Evolutionary conservation across 2,329 filamentous ascomycete genomes (phyloP).

Genomic region (Coleophoma cylindrospora): DNA sequence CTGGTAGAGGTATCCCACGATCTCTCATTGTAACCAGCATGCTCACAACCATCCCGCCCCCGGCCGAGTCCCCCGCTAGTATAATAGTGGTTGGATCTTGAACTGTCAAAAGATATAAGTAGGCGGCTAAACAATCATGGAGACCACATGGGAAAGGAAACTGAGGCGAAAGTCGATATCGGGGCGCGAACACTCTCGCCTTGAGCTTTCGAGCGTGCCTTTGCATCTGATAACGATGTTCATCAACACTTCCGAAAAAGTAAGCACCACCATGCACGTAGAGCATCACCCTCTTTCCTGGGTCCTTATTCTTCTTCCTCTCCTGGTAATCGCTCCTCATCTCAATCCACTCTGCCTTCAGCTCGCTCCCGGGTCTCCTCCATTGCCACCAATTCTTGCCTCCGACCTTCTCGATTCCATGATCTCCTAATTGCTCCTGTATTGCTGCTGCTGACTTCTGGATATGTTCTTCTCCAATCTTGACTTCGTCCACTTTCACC

Average conservation of each 20-base stretch:
- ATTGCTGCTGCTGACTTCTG: constrained; percentile 62
- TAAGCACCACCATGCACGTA: constrained; percentile 95
- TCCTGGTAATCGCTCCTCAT: constrained; percentile 79
- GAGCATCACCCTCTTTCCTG: constrained; percentile 74
- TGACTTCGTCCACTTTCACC: constrained; percentile 70
- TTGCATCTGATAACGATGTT: constrained; percentile 98
- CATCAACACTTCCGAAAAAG: constrained; percentile 92
- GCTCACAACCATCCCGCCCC: constrained; percentile 81
- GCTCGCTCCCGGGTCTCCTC: constrained; percentile 59
- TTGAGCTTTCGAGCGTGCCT: constrained; percentile 91
- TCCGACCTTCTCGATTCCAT: constrained; percentile 71
- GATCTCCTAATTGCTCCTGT: constrained; percentile 68
- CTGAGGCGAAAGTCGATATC: constrained; percentile 85
- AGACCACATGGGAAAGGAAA: constrained; percentile 94
- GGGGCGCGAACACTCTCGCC: constrained; percentile 79
- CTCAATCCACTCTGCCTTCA: constrained; percentile 93
- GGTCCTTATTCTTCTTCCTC: constrained; percentile 55
- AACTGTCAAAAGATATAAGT: constrained; percentile 72
- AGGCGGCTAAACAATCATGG: constrained; percentile 84
- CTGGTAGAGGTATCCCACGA: constrained; percentile 76
- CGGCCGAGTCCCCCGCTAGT: constrained; percentile 87
- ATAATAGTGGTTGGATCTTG: constrained; percentile 80
- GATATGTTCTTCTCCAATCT: constrained; percentile 61
- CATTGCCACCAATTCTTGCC: constrained; percentile 89
- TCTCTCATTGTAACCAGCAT: constrained; percentile 79